Conservation (phyloP, 192 early-diverging fungal genomes). For the Coemansia erecta region DNA sequence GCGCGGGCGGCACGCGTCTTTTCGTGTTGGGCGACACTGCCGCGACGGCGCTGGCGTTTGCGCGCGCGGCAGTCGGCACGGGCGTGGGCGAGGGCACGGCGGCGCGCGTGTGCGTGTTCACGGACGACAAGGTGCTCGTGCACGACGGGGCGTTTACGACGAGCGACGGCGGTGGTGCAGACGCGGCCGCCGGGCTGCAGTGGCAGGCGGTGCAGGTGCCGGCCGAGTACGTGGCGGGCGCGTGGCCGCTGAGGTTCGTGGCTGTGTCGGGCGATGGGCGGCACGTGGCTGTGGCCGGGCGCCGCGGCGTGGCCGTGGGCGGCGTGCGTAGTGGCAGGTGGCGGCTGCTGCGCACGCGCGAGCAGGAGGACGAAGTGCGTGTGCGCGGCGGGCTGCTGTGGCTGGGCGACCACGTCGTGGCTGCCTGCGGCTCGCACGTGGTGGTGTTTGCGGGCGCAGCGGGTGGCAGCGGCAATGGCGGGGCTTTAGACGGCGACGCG, state of each 20-base stretch:
- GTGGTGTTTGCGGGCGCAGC: too few species aligned
- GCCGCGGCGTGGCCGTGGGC: constrained; percentile 78
- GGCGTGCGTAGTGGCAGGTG: constrained; percentile 69
- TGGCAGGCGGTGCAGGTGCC: constrained; percentile 44
- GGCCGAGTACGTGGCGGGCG: constrained; percentile 19
- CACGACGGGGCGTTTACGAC: constrained; percentile 24
- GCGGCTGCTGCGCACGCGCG: constrained; percentile 89
- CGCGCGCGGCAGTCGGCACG: constrained; percentile 22
- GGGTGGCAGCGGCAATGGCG: neutral
- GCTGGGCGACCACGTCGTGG: constrained; percentile 39
- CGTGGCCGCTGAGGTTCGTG: constrained; percentile 56
- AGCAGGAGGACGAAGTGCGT: constrained; percentile 39
- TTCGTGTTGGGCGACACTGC: constrained; percentile 7
- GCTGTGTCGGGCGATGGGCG: constrained; percentile 67
- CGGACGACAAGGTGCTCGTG: constrained; percentile 43
- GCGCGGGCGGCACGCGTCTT: constrained; percentile 17
- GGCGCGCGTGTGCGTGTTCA: constrained; percentile 40
- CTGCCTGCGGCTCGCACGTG: constrained; percentile 12
- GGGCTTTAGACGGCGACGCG: constrained; percentile 26
- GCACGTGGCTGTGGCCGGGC: constrained; percentile 83
- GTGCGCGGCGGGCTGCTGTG: constrained; percentile 47
- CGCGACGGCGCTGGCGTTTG: constrained; percentile 36
- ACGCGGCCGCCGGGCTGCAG: constrained; percentile 23
- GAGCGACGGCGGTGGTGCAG: neutral
- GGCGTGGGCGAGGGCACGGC: constrained; percentile 31